Conservation (phyloP, 257 asterid species). For the Solanum rostratum region DNA sequence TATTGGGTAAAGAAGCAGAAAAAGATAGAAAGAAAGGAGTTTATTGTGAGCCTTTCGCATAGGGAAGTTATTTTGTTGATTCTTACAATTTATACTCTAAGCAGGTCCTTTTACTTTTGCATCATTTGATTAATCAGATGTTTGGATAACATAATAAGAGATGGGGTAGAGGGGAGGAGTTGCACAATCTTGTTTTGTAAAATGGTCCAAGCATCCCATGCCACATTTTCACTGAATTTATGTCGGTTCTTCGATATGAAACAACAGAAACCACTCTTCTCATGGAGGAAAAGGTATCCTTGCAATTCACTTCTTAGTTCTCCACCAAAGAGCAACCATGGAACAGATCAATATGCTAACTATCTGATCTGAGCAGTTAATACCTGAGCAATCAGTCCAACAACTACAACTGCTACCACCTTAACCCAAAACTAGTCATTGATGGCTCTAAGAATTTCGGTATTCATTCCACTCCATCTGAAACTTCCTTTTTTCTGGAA, state of each 20-base stretch:
- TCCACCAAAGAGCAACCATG: not conserved
- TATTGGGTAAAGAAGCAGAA: not conserved
- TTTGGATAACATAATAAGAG: not conserved
- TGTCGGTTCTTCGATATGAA: not conserved
- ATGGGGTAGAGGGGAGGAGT: not conserved
- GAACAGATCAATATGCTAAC: not conserved
- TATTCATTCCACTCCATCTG: not conserved
- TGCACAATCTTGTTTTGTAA: not conserved
- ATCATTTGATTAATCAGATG: not conserved
- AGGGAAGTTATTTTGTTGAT: not conserved
- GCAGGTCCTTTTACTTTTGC: not conserved
- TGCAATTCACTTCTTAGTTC: not conserved
- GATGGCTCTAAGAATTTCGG: not conserved
- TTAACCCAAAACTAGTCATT: not conserved
- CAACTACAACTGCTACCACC: not conserved
- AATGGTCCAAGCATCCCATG: not conserved
- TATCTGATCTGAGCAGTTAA: not conserved
- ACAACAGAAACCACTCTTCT: not conserved
- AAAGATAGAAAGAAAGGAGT: not conserved
- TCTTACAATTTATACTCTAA: not conserved
- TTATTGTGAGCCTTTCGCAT: not conserved
- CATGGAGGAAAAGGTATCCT: not conserved
- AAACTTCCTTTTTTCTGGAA: not conserved
- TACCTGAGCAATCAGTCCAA: not conserved
- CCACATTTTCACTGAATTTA: not conserved